Base-by-base conservation (phyloP, 805 yeast genomes). In the Saccharomycopsis babjevae region DNA sequence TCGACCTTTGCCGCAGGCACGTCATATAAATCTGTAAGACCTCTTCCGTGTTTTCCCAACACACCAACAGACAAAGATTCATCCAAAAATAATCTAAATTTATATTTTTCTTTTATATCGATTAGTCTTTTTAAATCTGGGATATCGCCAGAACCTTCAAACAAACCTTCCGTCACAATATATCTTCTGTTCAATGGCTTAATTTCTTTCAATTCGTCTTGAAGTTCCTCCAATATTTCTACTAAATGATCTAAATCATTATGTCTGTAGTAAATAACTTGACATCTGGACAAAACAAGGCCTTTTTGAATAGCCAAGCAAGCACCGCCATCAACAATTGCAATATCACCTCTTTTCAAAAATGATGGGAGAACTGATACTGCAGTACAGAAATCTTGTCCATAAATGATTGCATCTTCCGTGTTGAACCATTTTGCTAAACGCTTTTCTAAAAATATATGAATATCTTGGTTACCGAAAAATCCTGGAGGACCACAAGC, bases 401-500 rank as follows among this genome's bases (percentile, higher is more conserved):
- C 96, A 70, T 94, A 94, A 54, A 93, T 75, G 60, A 94, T 89
- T 56, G 90, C 84, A 60, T 80, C 80, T 65, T 89, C 96, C 2
- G 89, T 81, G 30, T 87, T 90, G 66, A 93, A 82, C 69, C 84
- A 93, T 38, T 76, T 71, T 13, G 97, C 84, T 62, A 94, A 73
- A 64, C 84, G 87, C 67, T 83, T 83, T 71, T 91, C 96, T 61
- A 89, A 77, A 67, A 86, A 79, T 60, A 84, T 85, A 70, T 94
- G 99, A 54, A 85, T 90, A 70, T 91, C 97, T 73, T 91, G 97
- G 63, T 91, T 88, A 64, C 99, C 99, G 72, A 92, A 94, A 69
- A 94, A 94, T 61, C 96, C 96, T 52, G 97, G 96, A 5, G 99
- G 98, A 50, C 98, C 97, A 77, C 99, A 94, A 0, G 97, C 93